Evolutionary conservation across 768 basidiomycete genomes (phyloP).

Genomic region (Aureoboletus auriporus): DNA sequence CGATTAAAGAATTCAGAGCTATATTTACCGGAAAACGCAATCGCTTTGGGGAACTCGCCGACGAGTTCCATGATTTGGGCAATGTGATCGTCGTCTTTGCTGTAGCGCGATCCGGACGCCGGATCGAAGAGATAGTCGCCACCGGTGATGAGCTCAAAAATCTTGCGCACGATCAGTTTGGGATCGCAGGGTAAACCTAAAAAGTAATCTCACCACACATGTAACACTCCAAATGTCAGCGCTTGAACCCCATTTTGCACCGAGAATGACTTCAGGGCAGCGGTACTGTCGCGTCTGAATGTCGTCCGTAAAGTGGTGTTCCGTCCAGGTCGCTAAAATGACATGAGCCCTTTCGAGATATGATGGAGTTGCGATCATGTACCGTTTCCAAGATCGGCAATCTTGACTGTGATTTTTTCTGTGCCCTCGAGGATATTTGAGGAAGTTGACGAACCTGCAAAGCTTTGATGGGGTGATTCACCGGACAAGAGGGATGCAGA

Average conservation of each 20-base stretch:
- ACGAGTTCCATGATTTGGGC: conserved; percentile 97
- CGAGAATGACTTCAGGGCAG: conserved; percentile 95
- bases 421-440: conserved; percentile 33
- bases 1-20: conserved; percentile 93
- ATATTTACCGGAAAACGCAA: conserved; percentile 91
- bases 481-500: conserved; percentile 27
- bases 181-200: neutral
- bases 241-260: conserved; percentile 92
- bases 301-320: conserved; percentile 98
- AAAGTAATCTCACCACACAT: conserved; percentile 65
- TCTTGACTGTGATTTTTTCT: conserved; percentile 94
- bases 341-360: neutral
- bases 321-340: conserved; percentile 68
- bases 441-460: conserved; percentile 21
- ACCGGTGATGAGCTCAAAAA: conserved; percentile 93
- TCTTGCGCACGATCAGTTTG: conserved; percentile 29
- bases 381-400: conserved; percentile 97
- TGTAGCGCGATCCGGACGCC: conserved; percentile 89
- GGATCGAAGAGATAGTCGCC: conserved; percentile 99
- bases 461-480: conserved; percentile 25
- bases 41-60: conserved; percentile 79
- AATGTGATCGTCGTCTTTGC: conserved; percentile 96
- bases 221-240: conserved; percentile 98
- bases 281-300: conserved; percentile 98
- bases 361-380: conserved; percentile 20